Base-by-base conservation (phyloP, 352 stramenopile species). In the Aphanomyces euteiches region DNA sequence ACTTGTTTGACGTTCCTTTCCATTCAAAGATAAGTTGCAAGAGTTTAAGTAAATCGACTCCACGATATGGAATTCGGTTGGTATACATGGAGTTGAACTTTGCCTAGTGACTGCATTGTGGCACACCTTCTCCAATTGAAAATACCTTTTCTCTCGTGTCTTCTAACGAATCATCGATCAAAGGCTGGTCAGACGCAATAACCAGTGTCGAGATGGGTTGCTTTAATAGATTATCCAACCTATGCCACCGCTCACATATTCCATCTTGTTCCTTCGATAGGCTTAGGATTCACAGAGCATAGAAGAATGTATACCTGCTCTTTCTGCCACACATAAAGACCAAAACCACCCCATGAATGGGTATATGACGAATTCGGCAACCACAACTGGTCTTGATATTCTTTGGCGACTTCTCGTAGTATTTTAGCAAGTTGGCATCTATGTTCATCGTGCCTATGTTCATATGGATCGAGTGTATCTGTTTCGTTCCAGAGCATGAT, bases 361-460 rank as follows among this genome's bases (percentile, higher is more conserved):
- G 67, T 73, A 47, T 66, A 66, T 15, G 48, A 21, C 3, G 38
- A 41, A 56, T 50, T 19, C 7, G 60, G 59, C 10, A 70, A 59
- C 73, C 73, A 77, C 28, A 77, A 61, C 64, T 77, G 73, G 19
- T 66, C 56, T 48, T 77, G 73, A 48, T 77, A 77, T 48, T 77
- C 73, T 12, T 39, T 5, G 41, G 65, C 73, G 48, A 77, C 53
- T n/a, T 74, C 65, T 56, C 54, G 37, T 48, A 72, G 38, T 4
- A 72, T 21, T 56, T 8, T 12, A 56, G 57, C 13, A n/a, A 66
- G 57, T 8, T 66, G 57, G n/a, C 10, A 34, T n/a, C 8, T 56
- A 66, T 56, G 10, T 8, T 53, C 57, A 56, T 66, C 57, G 57
- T 66, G 57, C 72, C 58, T 41, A 17, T 64, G 7, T 8, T 21